Base-by-base conservation (phyloP, 1,284 basidiomycete genomes). In the Pseudomicrostroma phylloplanum region DNA sequence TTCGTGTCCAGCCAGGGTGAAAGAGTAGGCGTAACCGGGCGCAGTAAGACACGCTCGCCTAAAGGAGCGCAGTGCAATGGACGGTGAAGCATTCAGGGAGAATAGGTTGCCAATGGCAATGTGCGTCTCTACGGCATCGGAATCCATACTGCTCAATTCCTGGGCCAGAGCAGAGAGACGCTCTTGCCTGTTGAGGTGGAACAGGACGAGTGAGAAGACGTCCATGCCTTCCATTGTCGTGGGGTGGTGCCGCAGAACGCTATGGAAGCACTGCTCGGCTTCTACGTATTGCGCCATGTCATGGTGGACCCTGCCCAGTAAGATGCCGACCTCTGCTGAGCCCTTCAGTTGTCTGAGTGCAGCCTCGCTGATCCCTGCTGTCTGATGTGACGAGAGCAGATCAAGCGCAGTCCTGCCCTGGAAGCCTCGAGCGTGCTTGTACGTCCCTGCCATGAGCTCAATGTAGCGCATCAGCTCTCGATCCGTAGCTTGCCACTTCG, bases 181-280 rank as follows among this genome's bases (percentile, higher is more conserved):
- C 42, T 74, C 74, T 53, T 79, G 76, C 60, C 77, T 70, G n/a
- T 76, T 70, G 36, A 79, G 68, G 56, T 79, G 77, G 62, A 73
- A 79, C 26, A 77, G 73, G n/a, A 73, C 71, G 15, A 76, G 67
- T 13, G 72, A 73, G 61, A 64, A 77, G 55, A 77, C 67, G 63
- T 77, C 76, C 74, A 77, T 77, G 62, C 73, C 72, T 17, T 64
- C 53, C 1, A 67, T 58, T 12, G 69, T 55, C 61, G 46, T 67
- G 1, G 75, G 75, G 48, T 73, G 70, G 17, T 61, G 60, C 30
- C 61, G 65, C 26, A 69, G 67, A 1, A 64, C 67, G 4, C 59
- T 54, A 2, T 56, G 55, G 53, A 77, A 77, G 55, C 75, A 69
- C 53, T 25, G 55, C 58, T 76, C 75, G 12, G 77, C 67, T 30